Percentiles rank a stretch among this genome's conserved stretches.
Conservation (phyloP, 2,329 filamentous ascomycete genomes). For the Aspergillus unguis region DNA sequence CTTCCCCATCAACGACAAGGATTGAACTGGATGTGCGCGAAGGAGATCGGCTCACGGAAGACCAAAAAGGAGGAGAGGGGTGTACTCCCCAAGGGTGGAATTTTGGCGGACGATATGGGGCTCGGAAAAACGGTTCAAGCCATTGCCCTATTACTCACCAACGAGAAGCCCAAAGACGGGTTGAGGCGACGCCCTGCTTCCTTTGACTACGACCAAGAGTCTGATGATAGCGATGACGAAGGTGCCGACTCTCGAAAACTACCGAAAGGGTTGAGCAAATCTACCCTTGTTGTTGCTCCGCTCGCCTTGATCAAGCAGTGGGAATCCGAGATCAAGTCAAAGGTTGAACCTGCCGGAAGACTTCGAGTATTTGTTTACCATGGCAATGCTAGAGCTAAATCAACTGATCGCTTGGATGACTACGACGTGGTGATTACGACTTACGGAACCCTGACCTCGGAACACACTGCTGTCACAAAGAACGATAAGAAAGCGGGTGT, state of each 20-base stretch:
- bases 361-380: slow-evolving; percentile 88
- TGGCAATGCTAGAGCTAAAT: slow-evolving; percentile 78
- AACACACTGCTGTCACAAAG: slow-evolving; percentile 69
- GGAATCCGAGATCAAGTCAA: slow-evolving; percentile 88
- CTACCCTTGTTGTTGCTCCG: slow-evolving; percentile 87
- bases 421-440: slow-evolving; percentile 98
- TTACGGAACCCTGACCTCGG: slow-evolving; percentile 91
- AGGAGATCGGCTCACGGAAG: slow-evolving; percentile 82
- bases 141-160: slow-evolving; percentile 80
- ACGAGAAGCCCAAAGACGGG: slow-evolving; percentile 63
- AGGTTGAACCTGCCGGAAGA: slow-evolving; percentile 65
- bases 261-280: slow-evolving; percentile 67
- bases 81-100: slow-evolving; percentile 81
- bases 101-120: slow-evolving; percentile 93
- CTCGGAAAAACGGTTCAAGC: slow-evolving; percentile 95
- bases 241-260: slow-evolving; percentile 58
- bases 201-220: slow-evolving; percentile 52
- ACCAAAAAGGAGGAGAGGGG: slow-evolving; percentile 72
- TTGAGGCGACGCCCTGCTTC: slow-evolving; percentile 21
- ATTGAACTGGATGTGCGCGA: slow-evolving; percentile 90
- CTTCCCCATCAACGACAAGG: slow-evolving; percentile 93
- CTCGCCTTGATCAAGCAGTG: slow-evolving; percentile 94
- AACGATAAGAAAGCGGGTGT: slow-evolving; percentile 69
- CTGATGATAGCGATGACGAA: slow-evolving; percentile 36
- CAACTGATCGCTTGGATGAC: slow-evolving; percentile 68